Evolutionary conservation across 2,329 filamentous ascomycete genomes (phyloP).

Genomic region (Eutypa lata): DNA sequence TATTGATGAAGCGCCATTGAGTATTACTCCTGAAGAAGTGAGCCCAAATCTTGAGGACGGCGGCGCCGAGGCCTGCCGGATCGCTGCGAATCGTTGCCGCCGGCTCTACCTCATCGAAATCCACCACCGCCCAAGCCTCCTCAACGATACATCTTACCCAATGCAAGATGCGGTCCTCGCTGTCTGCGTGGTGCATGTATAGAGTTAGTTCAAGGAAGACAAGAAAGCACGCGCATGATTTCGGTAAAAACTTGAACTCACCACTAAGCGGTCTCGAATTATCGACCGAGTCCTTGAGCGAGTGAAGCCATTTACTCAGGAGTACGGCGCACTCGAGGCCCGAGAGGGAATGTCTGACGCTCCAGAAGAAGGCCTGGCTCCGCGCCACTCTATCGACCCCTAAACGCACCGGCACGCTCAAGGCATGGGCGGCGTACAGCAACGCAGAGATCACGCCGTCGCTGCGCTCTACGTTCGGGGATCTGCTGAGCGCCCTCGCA

Average conservation of each 20-base stretch:
- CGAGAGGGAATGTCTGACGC: slow-evolving; percentile 52
- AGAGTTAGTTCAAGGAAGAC: too few relatives aligned
- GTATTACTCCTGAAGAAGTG: slow-evolving; percentile 46
- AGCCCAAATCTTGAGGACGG: slow-evolving; percentile 42
- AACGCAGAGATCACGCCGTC: slow-evolving; percentile 47
- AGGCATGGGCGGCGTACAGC: slow-evolving; percentile 50
- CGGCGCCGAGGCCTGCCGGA: slow-evolving; percentile 32
- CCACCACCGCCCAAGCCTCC: slow-evolving; percentile 37
- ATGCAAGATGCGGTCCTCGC: slow-evolving; percentile 42
- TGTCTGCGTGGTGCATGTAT: slow-evolving; percentile 21
- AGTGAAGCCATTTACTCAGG: slow-evolving; percentile 46
- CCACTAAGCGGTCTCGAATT: slow-evolving; percentile 22
- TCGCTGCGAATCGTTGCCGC: slow-evolving; percentile 19
- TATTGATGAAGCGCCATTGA: slow-evolving; percentile 46
- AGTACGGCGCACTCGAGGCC: slow-evolving; percentile 53
- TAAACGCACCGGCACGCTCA: slow-evolving; percentile 53
- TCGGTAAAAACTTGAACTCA: slow-evolving; percentile 14
- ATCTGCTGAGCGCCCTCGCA: slow-evolving; percentile 33
- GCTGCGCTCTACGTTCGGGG: slow-evolving; percentile 42
- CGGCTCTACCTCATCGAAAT: slow-evolving; percentile 35
- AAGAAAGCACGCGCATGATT: too few relatives aligned
- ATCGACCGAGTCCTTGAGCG: slow-evolving; percentile 18
- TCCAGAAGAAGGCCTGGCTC: slow-evolving; percentile 56
- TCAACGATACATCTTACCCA: slow-evolving; percentile 45
- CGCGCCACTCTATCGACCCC: slow-evolving; percentile 52